Percentiles rank a stretch among this genome's conserved stretches.
phyloP scores from a whole-genome alignment of 192 early-diverging fungal genomes.

The Rhizophlyctis rosea region DNA sequence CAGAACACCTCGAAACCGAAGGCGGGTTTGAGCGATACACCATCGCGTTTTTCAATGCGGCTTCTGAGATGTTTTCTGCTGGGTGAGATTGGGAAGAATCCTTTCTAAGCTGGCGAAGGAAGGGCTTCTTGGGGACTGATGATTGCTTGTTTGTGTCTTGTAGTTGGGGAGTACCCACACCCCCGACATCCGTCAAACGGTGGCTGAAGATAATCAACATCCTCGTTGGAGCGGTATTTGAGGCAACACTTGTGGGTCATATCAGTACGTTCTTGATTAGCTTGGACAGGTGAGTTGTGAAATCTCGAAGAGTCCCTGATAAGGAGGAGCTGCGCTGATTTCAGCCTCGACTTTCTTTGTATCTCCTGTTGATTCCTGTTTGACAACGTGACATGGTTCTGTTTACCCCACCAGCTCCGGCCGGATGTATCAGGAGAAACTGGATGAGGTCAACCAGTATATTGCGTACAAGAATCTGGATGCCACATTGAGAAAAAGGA shows the following conservation, averaged over 20 bases:
- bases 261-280: constrained; percentile 3
- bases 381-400: neutral
- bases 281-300: neutral
- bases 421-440: constrained; percentile 40
- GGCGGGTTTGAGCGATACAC: constrained; percentile 7
- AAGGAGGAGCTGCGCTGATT: too few relatives aligned
- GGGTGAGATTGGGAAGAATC: neutral
- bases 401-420: constrained; percentile 31
- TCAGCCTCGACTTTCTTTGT: too few relatives aligned
- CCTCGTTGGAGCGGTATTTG: neutral
- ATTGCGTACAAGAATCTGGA: constrained; percentile 43
- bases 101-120: neutral
- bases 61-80: constrained; percentile 10
- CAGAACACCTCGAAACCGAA: neutral
- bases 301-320: too few relatives aligned
- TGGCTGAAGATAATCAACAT: constrained; percentile 11
- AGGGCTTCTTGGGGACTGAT: neutral
- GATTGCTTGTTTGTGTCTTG: neutral
- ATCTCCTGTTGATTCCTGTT: too few relatives aligned
- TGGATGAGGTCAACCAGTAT: constrained; percentile 57
- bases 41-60: neutral
- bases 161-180: neutral
- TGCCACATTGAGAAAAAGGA: constrained; percentile 21
- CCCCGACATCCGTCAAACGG: neutral
- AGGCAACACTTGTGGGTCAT: constrained; percentile 6